These are phyloP conservation scores for Hirsutella thompsonii DNA, from an alignment of 2,329 filamentous ascomycete genomes.

Conservation along the genomic window DNA sequence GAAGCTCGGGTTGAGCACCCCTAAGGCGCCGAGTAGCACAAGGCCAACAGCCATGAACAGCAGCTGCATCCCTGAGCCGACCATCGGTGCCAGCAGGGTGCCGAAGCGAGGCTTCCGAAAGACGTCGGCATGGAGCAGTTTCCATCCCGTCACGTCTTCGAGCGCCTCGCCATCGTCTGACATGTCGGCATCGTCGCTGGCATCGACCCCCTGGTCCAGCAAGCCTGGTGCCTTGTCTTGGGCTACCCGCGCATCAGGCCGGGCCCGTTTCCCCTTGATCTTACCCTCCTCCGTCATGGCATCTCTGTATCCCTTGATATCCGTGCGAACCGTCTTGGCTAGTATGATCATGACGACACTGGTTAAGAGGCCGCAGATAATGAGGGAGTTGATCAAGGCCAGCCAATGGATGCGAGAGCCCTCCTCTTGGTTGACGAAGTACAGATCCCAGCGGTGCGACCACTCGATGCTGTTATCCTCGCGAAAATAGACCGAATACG, in stretches of 20 bases:
- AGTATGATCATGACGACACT: conserved; percentile 72
- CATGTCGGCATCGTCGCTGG: conserved; percentile 20
- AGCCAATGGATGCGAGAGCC: conserved; percentile 76
- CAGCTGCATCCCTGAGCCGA: conserved; percentile 79
- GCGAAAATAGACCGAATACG: conserved; percentile 82
- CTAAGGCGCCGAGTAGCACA: conserved; percentile 59
- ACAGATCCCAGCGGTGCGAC: conserved; percentile 76
- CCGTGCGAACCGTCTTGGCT: conserved; percentile 62
- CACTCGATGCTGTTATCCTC: conserved; percentile 73
- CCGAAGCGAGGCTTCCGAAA: conserved; percentile 64
- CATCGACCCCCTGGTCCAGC: conserved; percentile 37
- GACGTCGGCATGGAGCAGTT: conserved; percentile 76
- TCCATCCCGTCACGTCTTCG: conserved; percentile 81
- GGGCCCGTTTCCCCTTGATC: conserved; percentile 35
- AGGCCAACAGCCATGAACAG: conserved; percentile 69
- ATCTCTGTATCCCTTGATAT: conserved; percentile 65
- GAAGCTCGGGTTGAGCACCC: conserved; percentile 74
- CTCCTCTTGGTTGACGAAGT: conserved; percentile 79
- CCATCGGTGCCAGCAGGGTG: conserved; percentile 61
- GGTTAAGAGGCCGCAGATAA: conserved; percentile 69
- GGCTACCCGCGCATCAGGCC: conserved; percentile 14
- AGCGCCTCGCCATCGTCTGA: conserved; percentile 40
- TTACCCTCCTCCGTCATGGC: conserved; percentile 54
- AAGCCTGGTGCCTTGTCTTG: conserved; percentile 44
- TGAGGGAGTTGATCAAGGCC: conserved; percentile 75